Conservation (phyloP, 2,329 filamentous ascomycete species). For the Scedosporium minutisporum region DNA sequence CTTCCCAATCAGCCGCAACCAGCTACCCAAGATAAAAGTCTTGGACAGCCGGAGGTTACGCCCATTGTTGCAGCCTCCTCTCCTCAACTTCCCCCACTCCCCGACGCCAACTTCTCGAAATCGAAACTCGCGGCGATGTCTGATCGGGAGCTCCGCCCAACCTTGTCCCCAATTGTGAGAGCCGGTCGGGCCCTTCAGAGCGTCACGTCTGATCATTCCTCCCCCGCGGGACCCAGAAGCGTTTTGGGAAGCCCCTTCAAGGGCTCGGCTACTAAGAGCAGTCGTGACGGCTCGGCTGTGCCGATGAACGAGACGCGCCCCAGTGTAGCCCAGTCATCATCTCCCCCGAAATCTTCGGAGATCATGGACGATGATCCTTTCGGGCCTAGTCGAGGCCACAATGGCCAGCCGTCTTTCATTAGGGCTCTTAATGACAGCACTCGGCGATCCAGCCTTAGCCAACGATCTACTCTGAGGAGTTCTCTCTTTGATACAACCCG, state of each 20-base stretch:
- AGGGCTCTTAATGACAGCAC: slow-evolving; percentile 19
- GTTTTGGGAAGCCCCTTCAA: slow-evolving; percentile 48
- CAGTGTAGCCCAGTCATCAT: background rate
- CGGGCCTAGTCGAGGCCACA: slow-evolving; percentile 14
- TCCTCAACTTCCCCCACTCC: slow-evolving; percentile 1
- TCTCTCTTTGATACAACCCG: slow-evolving; percentile 4
- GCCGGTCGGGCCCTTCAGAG: slow-evolving; percentile 46
- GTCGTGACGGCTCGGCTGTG: background rate
- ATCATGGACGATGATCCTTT: slow-evolving; percentile 19
- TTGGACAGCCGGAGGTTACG: background rate
- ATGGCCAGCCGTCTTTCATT: slow-evolving; percentile 22
- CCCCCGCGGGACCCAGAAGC: slow-evolving; percentile 40
- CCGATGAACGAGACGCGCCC: background rate
- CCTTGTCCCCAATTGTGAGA: slow-evolving; percentile 48
- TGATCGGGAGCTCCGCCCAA: slow-evolving; percentile 23
- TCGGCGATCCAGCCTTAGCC: slow-evolving; percentile 10
- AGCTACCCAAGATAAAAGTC: background rate
- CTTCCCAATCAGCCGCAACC: background rate
- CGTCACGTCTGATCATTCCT: slow-evolving; percentile 49
- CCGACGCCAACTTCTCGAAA: background rate
- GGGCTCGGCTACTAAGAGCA: slow-evolving; percentile 16
- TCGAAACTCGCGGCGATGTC: background rate
- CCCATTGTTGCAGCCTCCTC: background rate
- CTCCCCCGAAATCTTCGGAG: background rate
- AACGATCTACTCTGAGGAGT: background rate